Conservation (phyloP, 2,329 filamentous ascomycete species). For the Pyricularia pennisetigena region DNA sequence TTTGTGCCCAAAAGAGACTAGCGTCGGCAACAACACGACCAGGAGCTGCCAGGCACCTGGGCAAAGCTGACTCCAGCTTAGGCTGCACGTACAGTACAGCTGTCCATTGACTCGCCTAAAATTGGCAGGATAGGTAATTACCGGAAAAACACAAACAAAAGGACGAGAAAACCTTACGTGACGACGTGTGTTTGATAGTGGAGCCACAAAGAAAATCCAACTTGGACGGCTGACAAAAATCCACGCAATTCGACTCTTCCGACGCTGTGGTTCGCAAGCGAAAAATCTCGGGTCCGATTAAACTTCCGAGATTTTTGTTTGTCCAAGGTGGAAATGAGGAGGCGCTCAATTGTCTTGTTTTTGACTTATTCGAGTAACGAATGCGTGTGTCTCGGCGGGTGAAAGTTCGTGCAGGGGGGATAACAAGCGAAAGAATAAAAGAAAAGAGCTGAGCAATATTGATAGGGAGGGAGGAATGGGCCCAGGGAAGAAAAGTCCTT, state of each 20-base stretch:
- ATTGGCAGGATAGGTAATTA: neutral
- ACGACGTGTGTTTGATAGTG: neutral
- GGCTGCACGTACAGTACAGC: neutral
- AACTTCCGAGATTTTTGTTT: neutral
- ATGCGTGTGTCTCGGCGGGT: neutral
- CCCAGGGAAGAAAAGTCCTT: neutral
- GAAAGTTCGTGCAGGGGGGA: slow-evolving; percentile 11
- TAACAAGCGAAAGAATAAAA: slow-evolving; percentile 12
- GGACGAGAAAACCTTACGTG: neutral
- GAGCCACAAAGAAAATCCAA: neutral
- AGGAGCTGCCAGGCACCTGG: neutral
- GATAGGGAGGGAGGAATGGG: neutral
- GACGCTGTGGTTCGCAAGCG: neutral
- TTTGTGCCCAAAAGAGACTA: neutral
- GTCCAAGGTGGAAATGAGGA: neutral
- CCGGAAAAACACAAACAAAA: neutral
- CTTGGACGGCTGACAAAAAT: neutral
- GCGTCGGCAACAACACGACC: too few relatives aligned
- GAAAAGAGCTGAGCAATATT: neutral
- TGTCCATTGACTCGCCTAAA: neutral
- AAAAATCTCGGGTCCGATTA: neutral
- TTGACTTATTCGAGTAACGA: neutral
- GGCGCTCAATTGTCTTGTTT: neutral
- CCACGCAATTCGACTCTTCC: neutral
- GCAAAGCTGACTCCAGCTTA: neutral